Evolutionary conservation across 306 rosid species (phyloP).

Genomic region (Vicia faba): DNA sequence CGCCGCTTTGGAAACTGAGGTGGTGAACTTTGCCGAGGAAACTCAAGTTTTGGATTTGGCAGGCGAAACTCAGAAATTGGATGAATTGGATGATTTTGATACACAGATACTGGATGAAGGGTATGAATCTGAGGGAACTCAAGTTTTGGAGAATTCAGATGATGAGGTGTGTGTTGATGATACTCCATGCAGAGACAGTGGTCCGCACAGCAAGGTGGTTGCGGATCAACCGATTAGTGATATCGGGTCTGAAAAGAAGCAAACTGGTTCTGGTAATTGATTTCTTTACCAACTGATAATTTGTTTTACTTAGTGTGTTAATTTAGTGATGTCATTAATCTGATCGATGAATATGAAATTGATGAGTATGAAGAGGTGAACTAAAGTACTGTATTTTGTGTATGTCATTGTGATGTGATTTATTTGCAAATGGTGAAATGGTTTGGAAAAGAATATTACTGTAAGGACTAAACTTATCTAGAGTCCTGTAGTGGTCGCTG

Average conservation of each 20-base stretch:
- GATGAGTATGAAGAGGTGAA: background rate
- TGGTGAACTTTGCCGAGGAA: conserved; percentile 52
- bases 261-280: conserved; percentile 50
- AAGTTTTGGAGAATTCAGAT: conserved; percentile 47
- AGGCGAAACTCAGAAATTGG: conserved; percentile 54
- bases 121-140: conserved; percentile 54
- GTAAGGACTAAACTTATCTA: background rate
- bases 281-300: background rate
- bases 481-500: background rate
- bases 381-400: background rate
- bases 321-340: background rate
- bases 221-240: conserved; percentile 12
- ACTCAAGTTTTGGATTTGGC: conserved; percentile 51
- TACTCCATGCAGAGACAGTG: conserved; percentile 9
- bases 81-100: conserved; percentile 55
- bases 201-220: conserved; percentile 30
- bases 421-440: background rate
- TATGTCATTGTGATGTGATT: background rate
- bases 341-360: conserved; percentile 7
- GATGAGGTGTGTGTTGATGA: conserved; percentile 43
- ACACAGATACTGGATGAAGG: conserved; percentile 60
- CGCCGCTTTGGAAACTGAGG: conserved; percentile 51
- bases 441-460: background rate
- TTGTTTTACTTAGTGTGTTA: background rate
- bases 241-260: conserved; percentile 32